phyloP scores from a whole-genome alignment of 495 filamentous ascomycete species.

The Penicillium salamii region DNA sequence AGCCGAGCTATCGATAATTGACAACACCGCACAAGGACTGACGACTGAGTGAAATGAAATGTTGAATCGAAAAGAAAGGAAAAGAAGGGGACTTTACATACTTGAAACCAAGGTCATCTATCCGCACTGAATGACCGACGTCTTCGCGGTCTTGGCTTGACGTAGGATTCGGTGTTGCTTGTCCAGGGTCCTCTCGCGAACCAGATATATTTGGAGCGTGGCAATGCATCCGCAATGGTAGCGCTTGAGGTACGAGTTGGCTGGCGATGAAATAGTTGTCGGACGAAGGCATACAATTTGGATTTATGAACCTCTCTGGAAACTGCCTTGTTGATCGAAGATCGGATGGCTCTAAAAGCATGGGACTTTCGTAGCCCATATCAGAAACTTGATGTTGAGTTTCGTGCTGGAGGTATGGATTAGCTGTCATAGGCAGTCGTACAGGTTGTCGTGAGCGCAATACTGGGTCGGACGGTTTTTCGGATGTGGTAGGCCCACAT shows the following conservation, averaged over 20 bases:
- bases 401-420: too few relatives aligned
- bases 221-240: slow-evolving; percentile 14
- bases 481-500: too few relatives aligned
- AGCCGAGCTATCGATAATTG: too few relatives aligned
- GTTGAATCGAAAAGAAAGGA: slow-evolving; percentile 14
- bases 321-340: too few relatives aligned
- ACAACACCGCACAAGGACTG: slow-evolving; percentile 12
- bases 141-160: slow-evolving; percentile 23
- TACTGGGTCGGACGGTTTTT: too few relatives aligned
- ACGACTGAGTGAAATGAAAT: slow-evolving; percentile 15
- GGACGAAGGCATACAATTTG: slow-evolving; percentile 25
- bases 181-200: slow-evolving; percentile 16
- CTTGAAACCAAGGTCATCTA: slow-evolving; percentile 38
- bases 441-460: too few relatives aligned
- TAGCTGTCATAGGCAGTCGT: too few relatives aligned
- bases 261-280: slow-evolving; percentile 19
- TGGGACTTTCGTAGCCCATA: too few relatives aligned
- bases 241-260: slow-evolving; percentile 20
- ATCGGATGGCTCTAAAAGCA: too few relatives aligned
- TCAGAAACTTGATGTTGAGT: too few relatives aligned
- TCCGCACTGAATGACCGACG: slow-evolving; percentile 23
- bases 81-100: slow-evolving; percentile 32
- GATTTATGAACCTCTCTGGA: slow-evolving; percentile 8
- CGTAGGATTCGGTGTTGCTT: slow-evolving; percentile 26
- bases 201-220: slow-evolving; percentile 10